Conservation (phyloP, 768 basidiomycete species). For the Serendipita sp. region DNA sequence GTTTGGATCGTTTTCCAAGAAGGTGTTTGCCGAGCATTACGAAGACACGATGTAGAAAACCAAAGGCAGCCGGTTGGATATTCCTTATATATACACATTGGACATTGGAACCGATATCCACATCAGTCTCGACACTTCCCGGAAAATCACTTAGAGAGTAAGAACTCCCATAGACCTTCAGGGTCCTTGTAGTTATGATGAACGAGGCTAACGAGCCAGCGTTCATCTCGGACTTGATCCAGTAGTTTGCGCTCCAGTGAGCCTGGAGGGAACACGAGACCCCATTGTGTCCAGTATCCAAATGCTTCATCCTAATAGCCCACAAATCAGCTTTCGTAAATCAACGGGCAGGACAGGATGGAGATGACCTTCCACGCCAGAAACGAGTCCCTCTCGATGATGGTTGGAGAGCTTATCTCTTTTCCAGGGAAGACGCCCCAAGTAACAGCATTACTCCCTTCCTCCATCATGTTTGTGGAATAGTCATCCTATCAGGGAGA, state of each 20-base stretch:
- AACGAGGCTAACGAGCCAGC: constrained; percentile 85
- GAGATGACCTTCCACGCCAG: constrained; percentile 80
- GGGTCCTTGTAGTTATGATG: constrained; percentile 84
- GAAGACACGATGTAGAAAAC: constrained; percentile 16
- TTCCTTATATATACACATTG: no score
- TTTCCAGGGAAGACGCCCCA: constrained; percentile 98
- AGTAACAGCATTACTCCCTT: constrained; percentile 84
- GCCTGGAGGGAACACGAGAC: constrained; percentile 62
- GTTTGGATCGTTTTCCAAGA: constrained; percentile 82
- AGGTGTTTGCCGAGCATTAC: constrained; percentile 54
- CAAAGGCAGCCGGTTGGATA: no score
- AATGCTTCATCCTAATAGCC: constrained; percentile 77
- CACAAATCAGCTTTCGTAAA: constrained; percentile 8
- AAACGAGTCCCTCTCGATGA: constrained; percentile 92
- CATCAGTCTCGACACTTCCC: no score
- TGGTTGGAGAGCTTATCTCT: constrained; percentile 90
- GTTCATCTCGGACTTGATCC: constrained; percentile 47
- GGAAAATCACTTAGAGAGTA: constrained; percentile 27
- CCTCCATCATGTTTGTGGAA: constrained; percentile 61
- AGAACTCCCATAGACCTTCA: constrained; percentile 70
- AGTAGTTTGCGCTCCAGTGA: constrained; percentile 62
- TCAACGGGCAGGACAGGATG: neutral
- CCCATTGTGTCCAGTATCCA: constrained; percentile 92
- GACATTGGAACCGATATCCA: no score
- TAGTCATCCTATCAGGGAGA: constrained; percentile 45